Evolutionary conservation across 2,329 filamentous ascomycete genomes (phyloP).

Genomic region (Fusarium torulosum): DNA sequence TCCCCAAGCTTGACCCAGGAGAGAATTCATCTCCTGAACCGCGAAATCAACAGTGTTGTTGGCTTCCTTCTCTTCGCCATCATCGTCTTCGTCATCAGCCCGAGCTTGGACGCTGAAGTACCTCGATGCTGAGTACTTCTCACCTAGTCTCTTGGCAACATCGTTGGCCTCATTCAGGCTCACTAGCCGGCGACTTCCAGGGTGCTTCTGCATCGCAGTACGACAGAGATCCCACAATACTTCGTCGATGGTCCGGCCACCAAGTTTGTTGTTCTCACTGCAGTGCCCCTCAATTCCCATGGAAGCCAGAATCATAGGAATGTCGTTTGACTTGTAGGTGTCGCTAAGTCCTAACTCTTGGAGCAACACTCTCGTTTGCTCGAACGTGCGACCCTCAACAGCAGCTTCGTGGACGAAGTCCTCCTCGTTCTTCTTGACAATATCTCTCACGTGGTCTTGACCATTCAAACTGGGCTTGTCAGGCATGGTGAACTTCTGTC

Average conservation of each 20-base stretch:
- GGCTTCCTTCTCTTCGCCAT: constrained; percentile 39
- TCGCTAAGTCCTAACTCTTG: constrained; percentile 47
- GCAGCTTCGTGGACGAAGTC: constrained; percentile 27
- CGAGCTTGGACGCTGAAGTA: constrained; percentile 54
- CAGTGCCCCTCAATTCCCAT: constrained; percentile 45
- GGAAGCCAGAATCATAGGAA: constrained; percentile 45
- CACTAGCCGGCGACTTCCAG: constrained; percentile 62
- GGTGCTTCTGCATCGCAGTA: constrained; percentile 50
- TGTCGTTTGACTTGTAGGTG: constrained; percentile 45
- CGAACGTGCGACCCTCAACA: constrained; percentile 26
- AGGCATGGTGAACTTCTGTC: constrained; percentile 52
- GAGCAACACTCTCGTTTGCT: constrained; percentile 40
- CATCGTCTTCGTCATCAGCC: constrained; percentile 37
- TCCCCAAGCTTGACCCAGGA: constrained; percentile 39
- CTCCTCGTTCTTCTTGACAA: constrained; percentile 16
- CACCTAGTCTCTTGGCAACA: constrained; percentile 67
- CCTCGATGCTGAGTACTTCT: constrained; percentile 58
- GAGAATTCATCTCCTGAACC: constrained; percentile 37
- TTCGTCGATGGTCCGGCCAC: constrained; percentile 22
- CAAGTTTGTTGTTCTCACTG: constrained; percentile 13
- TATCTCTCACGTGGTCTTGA: constrained; percentile 2
- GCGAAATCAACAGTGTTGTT: constrained; percentile 50
- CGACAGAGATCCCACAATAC: constrained; percentile 54
- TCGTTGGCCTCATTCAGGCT: constrained; percentile 69
- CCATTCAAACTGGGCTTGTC: constrained; percentile 9